Conservation (phyloP, 345 rosid genomes). For the Citrus medica region DNA sequence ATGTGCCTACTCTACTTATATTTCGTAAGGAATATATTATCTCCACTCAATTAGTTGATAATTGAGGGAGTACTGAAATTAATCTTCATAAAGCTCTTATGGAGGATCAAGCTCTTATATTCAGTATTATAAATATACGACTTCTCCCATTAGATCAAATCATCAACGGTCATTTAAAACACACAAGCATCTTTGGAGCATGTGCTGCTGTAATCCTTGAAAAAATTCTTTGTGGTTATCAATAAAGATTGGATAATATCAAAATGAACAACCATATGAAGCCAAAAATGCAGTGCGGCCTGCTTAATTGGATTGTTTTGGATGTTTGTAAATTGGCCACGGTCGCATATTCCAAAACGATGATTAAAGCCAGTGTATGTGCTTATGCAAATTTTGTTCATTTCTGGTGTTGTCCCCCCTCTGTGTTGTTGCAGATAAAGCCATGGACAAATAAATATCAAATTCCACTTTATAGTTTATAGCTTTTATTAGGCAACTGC, state of each 20-base stretch:
- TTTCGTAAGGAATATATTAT: too few species aligned
- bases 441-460: not conserved
- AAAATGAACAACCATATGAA: not conserved
- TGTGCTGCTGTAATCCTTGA: not conserved
- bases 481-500: not conserved
- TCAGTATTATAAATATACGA: accelerated
- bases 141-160: too few species aligned
- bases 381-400: not conserved
- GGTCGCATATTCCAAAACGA: not conserved
- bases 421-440: not conserved
- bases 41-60: too few species aligned
- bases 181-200: not conserved
- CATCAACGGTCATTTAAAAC: too few species aligned
- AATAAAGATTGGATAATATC: not conserved
- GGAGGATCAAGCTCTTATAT: accelerated
- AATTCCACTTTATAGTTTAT: not conserved
- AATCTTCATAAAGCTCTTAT: too few species aligned
- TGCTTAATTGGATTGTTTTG: slow-evolving; percentile 9
- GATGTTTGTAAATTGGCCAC: not conserved
- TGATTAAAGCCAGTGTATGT: not conserved
- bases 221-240: not conserved
- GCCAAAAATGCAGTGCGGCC: not conserved
- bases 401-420: not conserved
- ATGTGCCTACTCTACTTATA: too few species aligned
- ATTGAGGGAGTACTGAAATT: too few species aligned